These are phyloP conservation scores for Vaccinium macrocarpon DNA, from an alignment of 148 eudicot species.

Conservation along the genomic window DNA sequence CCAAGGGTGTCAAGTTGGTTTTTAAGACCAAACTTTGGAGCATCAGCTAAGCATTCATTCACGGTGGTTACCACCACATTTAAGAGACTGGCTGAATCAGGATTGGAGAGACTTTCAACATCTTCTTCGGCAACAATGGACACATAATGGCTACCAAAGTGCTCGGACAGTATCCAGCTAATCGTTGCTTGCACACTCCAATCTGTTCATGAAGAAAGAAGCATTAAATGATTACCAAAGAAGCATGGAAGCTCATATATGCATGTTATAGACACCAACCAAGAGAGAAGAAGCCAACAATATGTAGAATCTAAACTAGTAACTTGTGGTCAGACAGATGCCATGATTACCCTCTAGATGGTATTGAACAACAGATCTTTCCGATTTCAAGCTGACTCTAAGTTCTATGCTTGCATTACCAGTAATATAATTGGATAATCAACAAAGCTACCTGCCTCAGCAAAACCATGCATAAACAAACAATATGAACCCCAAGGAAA, in stretches of 20 bases:
- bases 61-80: conserved; percentile 65
- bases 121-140: conserved; percentile 98
- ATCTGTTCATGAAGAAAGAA: conserved; percentile 63
- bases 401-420: background rate
- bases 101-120: conserved; percentile 54
- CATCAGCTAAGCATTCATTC: conserved; percentile 68
- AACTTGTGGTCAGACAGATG: background rate
- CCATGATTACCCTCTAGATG: background rate
- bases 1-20: conserved; percentile 42
- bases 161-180: conserved; percentile 69
- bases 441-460: background rate
- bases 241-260: background rate
- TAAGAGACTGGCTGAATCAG: conserved; percentile 53
- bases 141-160: conserved; percentile 59
- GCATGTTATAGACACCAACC: background rate
- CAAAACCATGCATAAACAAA: background rate
- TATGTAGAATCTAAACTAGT: background rate
- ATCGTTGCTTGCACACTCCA: conserved; percentile 94
- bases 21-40: conserved; percentile 66
- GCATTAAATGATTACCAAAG: conserved; percentile 4
- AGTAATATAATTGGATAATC: background rate
- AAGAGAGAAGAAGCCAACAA: background rate
- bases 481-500: background rate
- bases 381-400: background rate
- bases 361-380: conserved; percentile 3